phyloP scores from a whole-genome alignment of 1,284 basidiomycete species.

The Rhodotorula sp. region DNA sequence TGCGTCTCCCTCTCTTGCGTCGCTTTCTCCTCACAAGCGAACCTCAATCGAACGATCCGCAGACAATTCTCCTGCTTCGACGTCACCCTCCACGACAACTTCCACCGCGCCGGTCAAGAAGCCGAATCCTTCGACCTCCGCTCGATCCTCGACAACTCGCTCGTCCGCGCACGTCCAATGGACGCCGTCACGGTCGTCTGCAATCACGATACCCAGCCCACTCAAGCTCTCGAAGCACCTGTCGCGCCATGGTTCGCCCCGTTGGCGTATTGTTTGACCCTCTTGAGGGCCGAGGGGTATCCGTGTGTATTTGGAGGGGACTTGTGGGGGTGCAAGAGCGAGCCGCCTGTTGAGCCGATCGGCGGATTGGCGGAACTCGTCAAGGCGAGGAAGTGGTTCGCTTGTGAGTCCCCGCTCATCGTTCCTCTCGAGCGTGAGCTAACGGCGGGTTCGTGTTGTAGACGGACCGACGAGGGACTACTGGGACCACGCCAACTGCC shows the following conservation, averaged over 20 bases:
- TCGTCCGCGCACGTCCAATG: conserved; percentile 57
- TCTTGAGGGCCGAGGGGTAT: conserved; percentile 78
- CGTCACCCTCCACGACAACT: conserved; percentile 50
- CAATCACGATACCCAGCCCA: conserved; percentile 56
- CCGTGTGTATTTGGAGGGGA: conserved; percentile 93
- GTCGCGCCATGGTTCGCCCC: conserved; percentile 60
- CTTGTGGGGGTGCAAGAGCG: conserved; percentile 58
- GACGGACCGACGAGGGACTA: conserved; percentile 55
- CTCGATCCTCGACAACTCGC: conserved; percentile 59
- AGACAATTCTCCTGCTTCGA: conserved; percentile 9
- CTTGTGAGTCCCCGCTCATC: conserved; percentile 23
- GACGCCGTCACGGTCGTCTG: conserved; percentile 61
- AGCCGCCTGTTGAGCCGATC: conserved; percentile 28
- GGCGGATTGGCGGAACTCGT: conserved; percentile 57
- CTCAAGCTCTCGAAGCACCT: conserved; percentile 56
- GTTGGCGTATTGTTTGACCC: conserved; percentile 75
- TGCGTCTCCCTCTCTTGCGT: conserved; percentile 52
- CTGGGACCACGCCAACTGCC: conserved; percentile 55
- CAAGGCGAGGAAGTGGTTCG: conserved; percentile 37
- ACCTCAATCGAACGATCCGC: too few relatives aligned
- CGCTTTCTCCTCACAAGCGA: too few relatives aligned
- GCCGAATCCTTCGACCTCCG: conserved; percentile 56
- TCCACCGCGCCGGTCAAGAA: conserved; percentile 57
- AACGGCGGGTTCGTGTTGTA: not conserved
- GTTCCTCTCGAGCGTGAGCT: not conserved